Base-by-base conservation (phyloP, 805 yeast species). In the Wickerhamiella spandovensis region DNA sequence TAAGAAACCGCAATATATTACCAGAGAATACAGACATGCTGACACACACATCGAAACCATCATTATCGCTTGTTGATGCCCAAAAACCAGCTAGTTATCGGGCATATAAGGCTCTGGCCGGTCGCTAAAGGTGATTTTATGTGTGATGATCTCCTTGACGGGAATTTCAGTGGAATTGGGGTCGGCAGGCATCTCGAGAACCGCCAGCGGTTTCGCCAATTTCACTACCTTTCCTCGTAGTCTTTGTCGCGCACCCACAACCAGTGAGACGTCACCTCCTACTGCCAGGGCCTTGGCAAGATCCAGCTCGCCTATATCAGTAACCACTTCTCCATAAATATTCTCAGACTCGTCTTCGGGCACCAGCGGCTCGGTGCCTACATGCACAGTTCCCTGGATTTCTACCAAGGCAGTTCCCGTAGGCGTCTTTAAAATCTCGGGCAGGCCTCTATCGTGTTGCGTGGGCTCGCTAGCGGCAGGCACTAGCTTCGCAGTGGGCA, bases 81-180 rank as follows among this genome's bases (percentile, higher is more conserved):
- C n/a, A n/a, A 28, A 18, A 23, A 23, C 20, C 7, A 23, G 12
- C 32, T 28, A 25, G 7, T 28, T 12, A 28, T 43, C 21, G 15
- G 45, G 23, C 45, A 43, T 43, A 13, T 44, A 44, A 4, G 60
- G 59, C 50, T 58, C 60, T 1, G 61, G 61, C 47, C 58, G 54
- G 25, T 53, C 47, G 48, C 48, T 46, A 41, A 56, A 58, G 22
- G 56, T 39, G 7, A 51, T 35, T 28, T 54, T 52, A 48, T 58
- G 54, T 15, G 53, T 51, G 30, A 58, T 35, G 8, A 58, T 28
- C 20, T 56, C 55, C 2, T 47, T 25, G 5, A 54, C 59, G 12
- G 48, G 48, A 1, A 53, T 30, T 38, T 50, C 54, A 1, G 43
- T 35, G 13, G 41, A 45, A 1, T 21, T 52, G 5, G 43, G n/a